Conservation (phyloP, 768 basidiomycete genomes). For the Phaeotremella skinneri region DNA sequence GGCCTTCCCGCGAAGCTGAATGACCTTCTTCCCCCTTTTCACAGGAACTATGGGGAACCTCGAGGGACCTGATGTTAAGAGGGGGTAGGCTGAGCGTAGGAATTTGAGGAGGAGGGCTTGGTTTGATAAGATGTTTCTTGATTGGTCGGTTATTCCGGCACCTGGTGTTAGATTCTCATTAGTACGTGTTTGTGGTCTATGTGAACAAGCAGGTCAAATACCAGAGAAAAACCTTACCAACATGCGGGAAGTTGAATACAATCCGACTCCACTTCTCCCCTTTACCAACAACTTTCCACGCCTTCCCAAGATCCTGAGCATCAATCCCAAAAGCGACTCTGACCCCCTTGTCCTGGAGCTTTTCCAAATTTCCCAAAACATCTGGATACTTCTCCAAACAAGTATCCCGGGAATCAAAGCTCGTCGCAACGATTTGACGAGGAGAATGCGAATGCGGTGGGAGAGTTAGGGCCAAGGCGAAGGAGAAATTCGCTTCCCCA, state of each 20-base stretch:
- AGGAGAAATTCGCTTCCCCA: conserved; percentile 94
- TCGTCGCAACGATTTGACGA: conserved; percentile 74
- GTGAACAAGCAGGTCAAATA: neutral
- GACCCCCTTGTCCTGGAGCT: conserved; percentile 62
- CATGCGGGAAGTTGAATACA: conserved; percentile 96
- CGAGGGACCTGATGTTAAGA: conserved; percentile 60
- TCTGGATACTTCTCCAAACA: conserved; percentile 78
- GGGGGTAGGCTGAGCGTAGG: conserved; percentile 66
- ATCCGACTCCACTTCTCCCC: conserved; percentile 66
- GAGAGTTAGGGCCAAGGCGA: conserved; percentile 68
- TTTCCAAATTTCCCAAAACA: conserved; percentile 61
- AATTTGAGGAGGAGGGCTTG: conserved; percentile 80
- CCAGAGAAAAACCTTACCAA: conserved; percentile 60
- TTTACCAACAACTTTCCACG: conserved; percentile 58
- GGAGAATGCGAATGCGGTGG: conserved; percentile 59
- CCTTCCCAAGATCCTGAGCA: conserved; percentile 70
- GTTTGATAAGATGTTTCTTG: conserved; percentile 86
- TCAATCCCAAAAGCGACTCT: conserved; percentile 78
- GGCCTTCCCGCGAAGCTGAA: conserved; percentile 6
- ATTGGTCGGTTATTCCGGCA: conserved; percentile 81
- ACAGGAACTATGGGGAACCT: conserved; percentile 55
- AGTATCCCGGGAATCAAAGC: conserved; percentile 73
- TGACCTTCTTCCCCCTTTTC: conserved; percentile 56
- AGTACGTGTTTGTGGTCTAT: neutral
- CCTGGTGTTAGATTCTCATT: conserved; percentile 38